Percentiles rank a stretch among this genome's conserved stretches.
Conservation (phyloP, 495 filamentous ascomycete genomes). For the Penicillium desertorum region DNA sequence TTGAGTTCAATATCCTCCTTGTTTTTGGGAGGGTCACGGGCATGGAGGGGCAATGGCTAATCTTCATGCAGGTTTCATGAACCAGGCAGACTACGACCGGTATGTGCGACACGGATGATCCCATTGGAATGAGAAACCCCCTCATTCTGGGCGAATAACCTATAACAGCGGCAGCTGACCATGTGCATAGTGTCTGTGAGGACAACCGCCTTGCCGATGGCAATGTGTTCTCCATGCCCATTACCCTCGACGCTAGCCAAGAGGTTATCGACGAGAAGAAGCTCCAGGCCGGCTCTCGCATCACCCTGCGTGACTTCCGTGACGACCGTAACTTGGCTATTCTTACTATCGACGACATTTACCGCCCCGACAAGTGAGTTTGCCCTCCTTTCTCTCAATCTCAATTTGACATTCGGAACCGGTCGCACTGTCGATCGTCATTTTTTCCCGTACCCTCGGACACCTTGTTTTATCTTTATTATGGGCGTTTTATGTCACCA, state of each 20-base stretch:
- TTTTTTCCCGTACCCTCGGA: background rate
- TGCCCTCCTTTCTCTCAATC: conserved; percentile 8
- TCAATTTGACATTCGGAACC: conserved; percentile 10
- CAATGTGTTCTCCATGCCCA: conserved; percentile 94
- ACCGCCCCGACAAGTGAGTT: conserved; percentile 91
- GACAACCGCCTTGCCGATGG: conserved; percentile 83
- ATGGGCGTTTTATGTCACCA: conserved; percentile 7
- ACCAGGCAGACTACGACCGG: conserved; percentile 92
- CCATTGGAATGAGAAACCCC: conserved; percentile 17
- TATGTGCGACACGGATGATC: conserved; percentile 42
- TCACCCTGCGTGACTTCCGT: conserved; percentile 91
- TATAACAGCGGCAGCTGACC: conserved; percentile 15
- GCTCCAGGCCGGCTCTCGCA: conserved; percentile 73
- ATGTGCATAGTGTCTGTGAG: conserved; percentile 70
- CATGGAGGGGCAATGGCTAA: conserved; percentile 36
- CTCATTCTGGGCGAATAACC: background rate
- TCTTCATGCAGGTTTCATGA: conserved; percentile 80
- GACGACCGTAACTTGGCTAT: conserved; percentile 96
- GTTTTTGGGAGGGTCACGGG: conserved; percentile 9
- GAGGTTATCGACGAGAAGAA: conserved; percentile 67
- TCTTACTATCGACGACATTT: conserved; percentile 92
- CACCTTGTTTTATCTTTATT: background rate
- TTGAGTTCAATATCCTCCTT: background rate
- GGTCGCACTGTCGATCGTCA: conserved; percentile 13
- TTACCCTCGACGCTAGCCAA: conserved; percentile 82